Conservation (phyloP, 164 flowering plant species). For the Vitis labrusca region DNA sequence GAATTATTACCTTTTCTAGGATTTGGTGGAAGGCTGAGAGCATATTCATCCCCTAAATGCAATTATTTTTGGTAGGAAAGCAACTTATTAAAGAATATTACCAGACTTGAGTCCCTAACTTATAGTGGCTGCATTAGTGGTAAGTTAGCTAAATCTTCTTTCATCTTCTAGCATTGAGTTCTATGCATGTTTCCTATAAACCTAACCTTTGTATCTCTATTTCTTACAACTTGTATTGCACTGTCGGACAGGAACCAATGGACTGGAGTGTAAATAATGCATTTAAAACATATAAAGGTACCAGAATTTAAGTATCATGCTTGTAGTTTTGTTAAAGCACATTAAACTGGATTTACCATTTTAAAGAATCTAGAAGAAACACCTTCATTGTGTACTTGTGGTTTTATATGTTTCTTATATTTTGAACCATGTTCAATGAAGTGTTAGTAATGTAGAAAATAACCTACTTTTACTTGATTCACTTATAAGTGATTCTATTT, state of each 20-base stretch:
- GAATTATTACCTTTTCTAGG: too few species aligned
- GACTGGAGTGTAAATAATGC: conserved; percentile 72
- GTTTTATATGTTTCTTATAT: too few species aligned
- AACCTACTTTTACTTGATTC: neutral
- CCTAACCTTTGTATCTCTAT: neutral
- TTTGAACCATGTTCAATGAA: neutral
- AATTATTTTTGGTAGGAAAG: neutral
- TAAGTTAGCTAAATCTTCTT: neutral
- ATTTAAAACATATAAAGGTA: conserved; percentile 64
- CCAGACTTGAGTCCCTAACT: neutral
- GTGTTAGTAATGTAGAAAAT: neutral
- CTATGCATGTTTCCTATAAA: neutral
- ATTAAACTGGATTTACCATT: neutral
- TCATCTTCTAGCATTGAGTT: neutral
- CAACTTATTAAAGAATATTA: neutral
- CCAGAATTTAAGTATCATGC: neutral
- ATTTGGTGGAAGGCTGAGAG: neutral
- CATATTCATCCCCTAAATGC: neutral
- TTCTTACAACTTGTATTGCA: conserved; percentile 10
- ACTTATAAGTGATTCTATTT: too few species aligned
- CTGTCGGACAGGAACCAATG: conserved; percentile 44
- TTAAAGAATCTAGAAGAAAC: too few species aligned
- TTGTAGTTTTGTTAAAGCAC: neutral
- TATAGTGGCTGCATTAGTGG: neutral
- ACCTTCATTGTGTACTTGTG: too few species aligned